Base-by-base conservation (phyloP, 163 green algal genomes). In the Volvox carteri region DNA sequence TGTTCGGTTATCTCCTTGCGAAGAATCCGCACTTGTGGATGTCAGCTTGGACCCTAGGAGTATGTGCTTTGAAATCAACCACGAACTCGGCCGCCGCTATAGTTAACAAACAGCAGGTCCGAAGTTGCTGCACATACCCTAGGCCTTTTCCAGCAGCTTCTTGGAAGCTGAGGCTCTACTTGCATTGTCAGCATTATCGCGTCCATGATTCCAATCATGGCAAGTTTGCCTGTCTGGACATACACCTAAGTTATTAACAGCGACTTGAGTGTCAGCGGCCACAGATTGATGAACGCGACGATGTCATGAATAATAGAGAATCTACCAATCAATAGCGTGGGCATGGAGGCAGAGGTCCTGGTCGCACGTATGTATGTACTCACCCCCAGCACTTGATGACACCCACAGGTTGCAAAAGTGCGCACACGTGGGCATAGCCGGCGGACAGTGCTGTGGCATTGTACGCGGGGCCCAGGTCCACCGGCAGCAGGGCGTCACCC, bases 321-420 rank as follows among this genome's bases (percentile, higher is more conserved):
- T 12, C 12, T 12, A 58, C 50, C 16, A 25, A 16, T 16, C 50
- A 58, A 12, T 16, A 58, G 16, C 12, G 12, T 58, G 50, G 16
- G 12, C 12, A 58, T 16, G 50, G 50, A 58, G 50, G n/a, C n/a
- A n/a, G n/a, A n/a, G 50, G 16, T 12, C 50, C 50, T 58, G 50
- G 50, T 58, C 16, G 12, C 50, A 12, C 50, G 12, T 16, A 58
- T 58, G 50, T 16, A 16, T 25, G 50, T 30, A 68, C 58, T 68
- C 23, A 68, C 58, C 58, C 58, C 58, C 58, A 68, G 58, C 58
- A 68, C 19, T 68, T 68, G 23, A 68, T 68, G 14, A 68, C 58
- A 19, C 58, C 58, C 14, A 28, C 58, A 19, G 58, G 58, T 19
- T 68, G 58, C 58, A 68, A 30, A 68, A 68, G 6, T 11, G 19